Percentiles rank a stretch among this genome's conserved stretches.
Evolutionary conservation across 768 basidiomycete genomes (phyloP).

Genomic region (Kwoniella sp.): DNA sequence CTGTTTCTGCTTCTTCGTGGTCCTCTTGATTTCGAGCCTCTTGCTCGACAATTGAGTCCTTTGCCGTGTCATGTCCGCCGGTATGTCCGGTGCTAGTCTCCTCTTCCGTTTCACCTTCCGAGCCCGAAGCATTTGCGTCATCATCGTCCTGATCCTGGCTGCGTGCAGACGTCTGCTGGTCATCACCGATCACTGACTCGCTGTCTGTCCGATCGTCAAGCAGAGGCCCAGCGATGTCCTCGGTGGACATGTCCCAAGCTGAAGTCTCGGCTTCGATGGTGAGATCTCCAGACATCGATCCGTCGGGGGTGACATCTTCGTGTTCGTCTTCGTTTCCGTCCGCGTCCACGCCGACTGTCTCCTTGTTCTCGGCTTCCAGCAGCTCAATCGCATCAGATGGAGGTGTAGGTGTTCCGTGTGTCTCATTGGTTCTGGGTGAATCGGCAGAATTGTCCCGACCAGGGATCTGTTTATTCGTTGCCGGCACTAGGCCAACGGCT

Average conservation of each 20-base stretch:
- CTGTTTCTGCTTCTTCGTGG: conserved; percentile 2
- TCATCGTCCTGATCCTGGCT: background rate
- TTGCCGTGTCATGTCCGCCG: background rate
- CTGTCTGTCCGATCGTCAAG: background rate
- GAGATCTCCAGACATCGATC: conserved; percentile 6
- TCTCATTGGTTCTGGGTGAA: too few species aligned
- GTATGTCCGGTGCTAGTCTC: background rate
- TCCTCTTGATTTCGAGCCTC: background rate
- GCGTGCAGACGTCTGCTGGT: background rate
- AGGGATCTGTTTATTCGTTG: too few species aligned
- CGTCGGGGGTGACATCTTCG: too few species aligned
- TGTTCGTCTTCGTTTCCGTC: too few species aligned
- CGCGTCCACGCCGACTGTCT: too few species aligned
- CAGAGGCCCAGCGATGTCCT: conserved; percentile 2
- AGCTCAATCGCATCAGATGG: too few species aligned
- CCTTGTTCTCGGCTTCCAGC: too few species aligned
- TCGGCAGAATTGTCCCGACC: too few species aligned
- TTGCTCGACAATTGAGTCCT: too few species aligned
- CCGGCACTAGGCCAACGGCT: background rate
- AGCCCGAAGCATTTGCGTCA: background rate
- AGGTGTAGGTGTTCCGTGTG: too few species aligned
- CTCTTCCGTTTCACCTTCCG: background rate
- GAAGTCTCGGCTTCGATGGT: conserved; percentile 14
- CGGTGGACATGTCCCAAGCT: conserved; percentile 17
- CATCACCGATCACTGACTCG: too few species aligned